Conservation (phyloP, 2,329 filamentous ascomycete genomes). For the Trematosphaeria pertusa region DNA sequence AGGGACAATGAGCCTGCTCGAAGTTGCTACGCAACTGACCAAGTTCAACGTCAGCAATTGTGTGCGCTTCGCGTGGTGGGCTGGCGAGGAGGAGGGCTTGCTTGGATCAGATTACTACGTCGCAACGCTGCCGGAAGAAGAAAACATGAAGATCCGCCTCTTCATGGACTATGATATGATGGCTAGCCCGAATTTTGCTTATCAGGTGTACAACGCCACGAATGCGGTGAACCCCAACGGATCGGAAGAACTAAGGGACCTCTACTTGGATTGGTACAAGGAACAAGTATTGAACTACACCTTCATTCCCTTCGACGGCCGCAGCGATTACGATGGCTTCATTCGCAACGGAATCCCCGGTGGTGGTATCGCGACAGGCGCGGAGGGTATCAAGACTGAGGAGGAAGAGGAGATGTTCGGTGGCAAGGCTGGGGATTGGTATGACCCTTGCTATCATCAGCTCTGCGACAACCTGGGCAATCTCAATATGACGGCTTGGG, state of each 20-base stretch:
- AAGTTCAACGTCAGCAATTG: slow-evolving; percentile 49
- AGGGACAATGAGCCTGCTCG: slow-evolving; percentile 48
- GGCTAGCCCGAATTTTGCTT: slow-evolving; percentile 48
- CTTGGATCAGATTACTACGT: slow-evolving; percentile 51
- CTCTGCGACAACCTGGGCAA: slow-evolving; percentile 49
- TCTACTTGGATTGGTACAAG: slow-evolving; percentile 50
- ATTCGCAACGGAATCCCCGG: slow-evolving; percentile 50
- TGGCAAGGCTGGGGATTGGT: slow-evolving; percentile 48
- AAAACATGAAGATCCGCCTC: slow-evolving; percentile 50
- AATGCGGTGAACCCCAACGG: slow-evolving; percentile 46
- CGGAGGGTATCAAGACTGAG: slow-evolving; percentile 51
- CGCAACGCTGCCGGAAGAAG: slow-evolving; percentile 36
- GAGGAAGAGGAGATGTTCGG: slow-evolving; percentile 46
- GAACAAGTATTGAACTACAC: slow-evolving; percentile 46
- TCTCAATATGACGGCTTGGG: slow-evolving; percentile 47
- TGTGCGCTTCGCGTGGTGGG: slow-evolving; percentile 50
- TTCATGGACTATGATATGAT: slow-evolving; percentile 57
- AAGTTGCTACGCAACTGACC: slow-evolving; percentile 49
- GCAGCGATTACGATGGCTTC: slow-evolving; percentile 52
- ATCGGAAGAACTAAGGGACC: slow-evolving; percentile 44
- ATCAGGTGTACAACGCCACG: slow-evolving; percentile 50
- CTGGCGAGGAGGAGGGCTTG: slow-evolving; percentile 50
- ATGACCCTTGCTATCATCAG: slow-evolving; percentile 50
- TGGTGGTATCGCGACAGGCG: slow-evolving; percentile 51
- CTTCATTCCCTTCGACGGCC: slow-evolving; percentile 50